Conservation (phyloP, 108 stramenopile genomes). For the Nannochloropsis gaditana region DNA sequence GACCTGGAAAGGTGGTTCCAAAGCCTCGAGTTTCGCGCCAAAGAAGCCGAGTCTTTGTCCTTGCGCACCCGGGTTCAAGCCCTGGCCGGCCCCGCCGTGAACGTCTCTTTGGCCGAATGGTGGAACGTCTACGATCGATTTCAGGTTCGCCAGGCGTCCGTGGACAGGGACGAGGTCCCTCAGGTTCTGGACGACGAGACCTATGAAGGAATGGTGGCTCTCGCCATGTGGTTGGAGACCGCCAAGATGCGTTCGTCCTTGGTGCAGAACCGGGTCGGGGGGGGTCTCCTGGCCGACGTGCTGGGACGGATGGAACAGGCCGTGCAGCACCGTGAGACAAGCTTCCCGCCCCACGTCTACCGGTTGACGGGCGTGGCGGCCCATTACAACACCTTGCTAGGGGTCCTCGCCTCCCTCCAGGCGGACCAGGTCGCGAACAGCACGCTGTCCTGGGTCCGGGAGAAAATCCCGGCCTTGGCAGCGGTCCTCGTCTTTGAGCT, state of each 20-base stretch:
- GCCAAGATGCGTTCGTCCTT: conserved; percentile 9
- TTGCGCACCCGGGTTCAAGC: neutral
- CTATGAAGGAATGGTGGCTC: neutral
- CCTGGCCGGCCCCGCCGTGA: neutral
- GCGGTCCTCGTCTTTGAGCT: neutral
- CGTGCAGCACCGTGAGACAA: neutral
- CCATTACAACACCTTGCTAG: neutral
- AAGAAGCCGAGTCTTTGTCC: neutral
- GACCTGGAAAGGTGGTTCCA: neutral
- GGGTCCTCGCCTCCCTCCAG: neutral
- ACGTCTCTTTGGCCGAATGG: neutral
- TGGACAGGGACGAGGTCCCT: neutral
- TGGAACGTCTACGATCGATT: conserved; percentile 11
- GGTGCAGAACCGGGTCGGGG: neutral
- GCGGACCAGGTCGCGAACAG: neutral
- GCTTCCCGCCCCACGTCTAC: neutral
- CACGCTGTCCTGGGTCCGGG: neutral
- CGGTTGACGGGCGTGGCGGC: neutral
- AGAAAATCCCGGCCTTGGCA: neutral
- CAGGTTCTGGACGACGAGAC: neutral
- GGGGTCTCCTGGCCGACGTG: neutral
- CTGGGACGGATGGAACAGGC: neutral
- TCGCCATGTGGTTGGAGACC: conserved; percentile 9
- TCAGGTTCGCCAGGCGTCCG: neutral
- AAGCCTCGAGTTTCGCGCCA: neutral